Base-by-base conservation (phyloP, 2,329 filamentous ascomycete genomes). In the Apiospora kogelbergensis region DNA sequence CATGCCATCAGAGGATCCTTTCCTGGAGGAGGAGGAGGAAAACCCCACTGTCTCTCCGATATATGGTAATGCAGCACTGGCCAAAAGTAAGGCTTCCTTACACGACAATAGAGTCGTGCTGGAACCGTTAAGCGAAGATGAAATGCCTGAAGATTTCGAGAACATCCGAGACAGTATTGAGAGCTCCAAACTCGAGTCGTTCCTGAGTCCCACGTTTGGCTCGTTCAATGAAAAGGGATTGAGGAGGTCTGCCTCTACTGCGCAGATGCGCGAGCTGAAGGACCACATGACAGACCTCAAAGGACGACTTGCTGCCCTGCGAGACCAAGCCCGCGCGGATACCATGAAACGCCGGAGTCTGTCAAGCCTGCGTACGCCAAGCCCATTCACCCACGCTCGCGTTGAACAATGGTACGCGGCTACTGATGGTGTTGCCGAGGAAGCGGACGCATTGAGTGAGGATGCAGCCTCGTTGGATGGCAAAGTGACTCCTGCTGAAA, bases 221-320 rank as follows among this genome's bases (percentile, higher is more conserved):
- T 74, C 79, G 1, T 81, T 75, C 44, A 75, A 76, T n/a, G 83
- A 84, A 11, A 81, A 83, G 57, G 85, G 84, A 1, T 80, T 91
- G 10, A 87, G 87, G 33, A 86, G 93, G 22, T 90, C 92, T 2
- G 85, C 89, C 17, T 95, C 93, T 0, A 89, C 89, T n/a, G 86
- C 90, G 17, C 90, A 93, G 75, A 89, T 93, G 76, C 89, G 91
- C 10, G 87, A 88, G 66, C 83, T 97, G 57, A 93, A 93, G 70
- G 91, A 94, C 72, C 94, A 97, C 78, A 93, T 97, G 88, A 90
- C 92, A 68, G 93, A 92, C 67, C 84, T 97, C 63, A 95, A 94
- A 76, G 93, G 92, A 70, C 93, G 94, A 75, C 94, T 97, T 44
- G 95, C 93, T 1, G 91, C 85, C 20, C 80, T 97, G 53, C 91